phyloP scores from a whole-genome alignment of 345 rosid genomes.

The Pugionium dolabratum region DNA sequence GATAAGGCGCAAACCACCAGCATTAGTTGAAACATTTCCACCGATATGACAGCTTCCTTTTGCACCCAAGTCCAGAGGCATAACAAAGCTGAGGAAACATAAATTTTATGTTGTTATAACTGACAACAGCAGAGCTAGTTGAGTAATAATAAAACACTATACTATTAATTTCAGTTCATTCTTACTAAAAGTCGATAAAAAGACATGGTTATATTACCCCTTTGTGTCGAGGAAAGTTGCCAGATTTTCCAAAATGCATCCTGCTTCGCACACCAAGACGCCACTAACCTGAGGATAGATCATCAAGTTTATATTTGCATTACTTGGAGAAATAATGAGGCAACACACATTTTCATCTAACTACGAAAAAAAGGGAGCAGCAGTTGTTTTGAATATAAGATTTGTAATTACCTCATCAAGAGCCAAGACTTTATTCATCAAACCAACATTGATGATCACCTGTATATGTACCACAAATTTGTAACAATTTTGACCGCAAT shows the following conservation, averaged over 20 bases:
- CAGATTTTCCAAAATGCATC: slow-evolving; percentile 93
- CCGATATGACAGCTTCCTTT: slow-evolving; percentile 99
- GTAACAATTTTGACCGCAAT: slow-evolving; percentile 2
- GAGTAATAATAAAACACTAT: background rate
- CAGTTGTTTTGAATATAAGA: background rate
- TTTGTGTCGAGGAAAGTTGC: slow-evolving; percentile 70
- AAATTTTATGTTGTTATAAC: slow-evolving; percentile 31
- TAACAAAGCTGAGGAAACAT: slow-evolving; percentile 82
- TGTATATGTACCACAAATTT: slow-evolving; percentile 34
- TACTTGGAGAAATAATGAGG: background rate
- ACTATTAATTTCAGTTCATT: background rate
- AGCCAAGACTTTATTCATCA: slow-evolving; percentile 71
- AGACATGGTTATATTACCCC: slow-evolving; percentile 53
- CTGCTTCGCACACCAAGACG: slow-evolving; percentile 91
- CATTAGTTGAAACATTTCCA: slow-evolving; percentile 98
- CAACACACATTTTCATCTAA: background rate
- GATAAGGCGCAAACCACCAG: slow-evolving; percentile 96
- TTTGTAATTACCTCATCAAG: slow-evolving; percentile 68
- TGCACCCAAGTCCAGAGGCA: slow-evolving; percentile 99
- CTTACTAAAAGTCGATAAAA: background rate
- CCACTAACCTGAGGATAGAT: slow-evolving; percentile 71
- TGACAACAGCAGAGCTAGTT: slow-evolving; percentile 8
- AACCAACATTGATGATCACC: slow-evolving; percentile 79
- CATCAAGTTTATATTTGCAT: slow-evolving; percentile 1
- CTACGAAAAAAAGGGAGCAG: background rate